These are phyloP conservation scores for Ceratocystiopsis brevicomis DNA, from an alignment of 2,329 filamentous ascomycete genomes.

Conservation along the genomic window DNA sequence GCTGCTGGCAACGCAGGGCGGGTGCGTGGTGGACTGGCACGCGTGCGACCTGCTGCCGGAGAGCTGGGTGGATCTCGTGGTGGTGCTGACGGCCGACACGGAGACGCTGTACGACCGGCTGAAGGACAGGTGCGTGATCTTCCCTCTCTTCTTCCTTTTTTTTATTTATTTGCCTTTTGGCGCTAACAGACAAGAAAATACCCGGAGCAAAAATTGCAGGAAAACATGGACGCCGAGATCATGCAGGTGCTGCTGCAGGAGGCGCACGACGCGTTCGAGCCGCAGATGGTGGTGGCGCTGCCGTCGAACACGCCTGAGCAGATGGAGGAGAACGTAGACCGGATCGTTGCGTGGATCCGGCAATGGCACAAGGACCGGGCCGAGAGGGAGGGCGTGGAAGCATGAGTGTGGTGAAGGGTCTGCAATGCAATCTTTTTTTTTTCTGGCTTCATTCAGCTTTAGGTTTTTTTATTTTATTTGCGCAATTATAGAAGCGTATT, in stretches of 20 bases:
- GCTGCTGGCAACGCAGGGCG: conserved; percentile 60
- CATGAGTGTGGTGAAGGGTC: not conserved
- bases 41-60: conserved; percentile 89
- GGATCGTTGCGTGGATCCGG: conserved; percentile 64
- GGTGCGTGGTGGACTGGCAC: conserved; percentile 92
- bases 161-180: not conserved
- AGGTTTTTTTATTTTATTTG: too few species aligned
- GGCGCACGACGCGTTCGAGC: conserved; percentile 68
- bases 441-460: too few species aligned
- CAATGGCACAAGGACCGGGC: conserved; percentile 58
- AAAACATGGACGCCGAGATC: conserved; percentile 93
- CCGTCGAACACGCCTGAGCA: conserved; percentile 65
- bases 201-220: conserved; percentile 70
- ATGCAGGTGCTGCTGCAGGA: conserved; percentile 90
- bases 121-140: conserved; percentile 38
- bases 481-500: too few species aligned
- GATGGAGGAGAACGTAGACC: conserved; percentile 73
- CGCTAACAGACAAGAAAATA: conserved; percentile 44
- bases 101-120: conserved; percentile 70
- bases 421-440: too few species aligned
- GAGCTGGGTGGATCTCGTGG: conserved; percentile 86
- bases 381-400: not conserved
- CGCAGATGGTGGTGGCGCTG: conserved; percentile 77
- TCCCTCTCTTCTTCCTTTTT: not conserved
- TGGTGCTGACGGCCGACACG: conserved; percentile 72